Evolutionary conservation across 768 basidiomycete species (phyloP).

Genomic region (Rhizopogon vesiculosus): DNA sequence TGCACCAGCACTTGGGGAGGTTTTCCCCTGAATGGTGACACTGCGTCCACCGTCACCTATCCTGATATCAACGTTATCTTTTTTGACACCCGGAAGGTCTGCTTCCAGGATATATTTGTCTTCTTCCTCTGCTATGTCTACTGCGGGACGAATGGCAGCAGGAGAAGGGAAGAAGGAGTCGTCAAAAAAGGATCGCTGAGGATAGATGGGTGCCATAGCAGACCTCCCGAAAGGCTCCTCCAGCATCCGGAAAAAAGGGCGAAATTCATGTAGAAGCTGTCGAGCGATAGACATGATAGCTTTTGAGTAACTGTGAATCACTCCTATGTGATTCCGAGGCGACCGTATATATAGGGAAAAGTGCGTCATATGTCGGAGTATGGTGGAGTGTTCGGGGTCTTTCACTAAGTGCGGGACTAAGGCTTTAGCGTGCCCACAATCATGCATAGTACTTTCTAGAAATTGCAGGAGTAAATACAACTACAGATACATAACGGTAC

Average conservation of each 20-base stretch:
- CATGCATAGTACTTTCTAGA: conserved; percentile 9
- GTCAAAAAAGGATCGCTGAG: conserved; percentile 36
- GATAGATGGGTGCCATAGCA: conserved; percentile 19
- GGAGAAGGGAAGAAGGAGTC: conserved; percentile 44
- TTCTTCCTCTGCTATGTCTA: conserved; percentile 66
- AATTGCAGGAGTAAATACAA: conserved; percentile 1
- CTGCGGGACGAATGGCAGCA: conserved; percentile 41
- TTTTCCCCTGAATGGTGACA: conserved; percentile 68
- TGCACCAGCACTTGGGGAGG: conserved; percentile 20
- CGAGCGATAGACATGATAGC: conserved; percentile 60
- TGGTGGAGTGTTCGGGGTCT: neutral
- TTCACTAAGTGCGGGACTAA: too few species aligned
- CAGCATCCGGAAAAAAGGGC: conserved; percentile 71
- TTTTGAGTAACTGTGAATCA: neutral
- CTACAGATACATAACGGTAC: neutral
- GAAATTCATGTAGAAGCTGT: conserved; percentile 62
- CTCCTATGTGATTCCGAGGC: neutral
- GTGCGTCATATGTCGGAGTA: neutral
- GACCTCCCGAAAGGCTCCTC: conserved; percentile 55
- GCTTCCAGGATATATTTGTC: conserved; percentile 67
- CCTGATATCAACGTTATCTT: conserved; percentile 68
- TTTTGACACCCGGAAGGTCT: conserved; percentile 74
- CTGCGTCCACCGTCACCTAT: conserved; percentile 68
- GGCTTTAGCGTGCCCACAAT: neutral
- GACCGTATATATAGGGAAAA: neutral